A percentile compares a stretch with the other conserved stretches of the same genome.
These are phyloP conservation scores for Zygoascus flipseniorum DNA, from an alignment of 805 yeast genomes.

Conservation along the genomic window DNA sequence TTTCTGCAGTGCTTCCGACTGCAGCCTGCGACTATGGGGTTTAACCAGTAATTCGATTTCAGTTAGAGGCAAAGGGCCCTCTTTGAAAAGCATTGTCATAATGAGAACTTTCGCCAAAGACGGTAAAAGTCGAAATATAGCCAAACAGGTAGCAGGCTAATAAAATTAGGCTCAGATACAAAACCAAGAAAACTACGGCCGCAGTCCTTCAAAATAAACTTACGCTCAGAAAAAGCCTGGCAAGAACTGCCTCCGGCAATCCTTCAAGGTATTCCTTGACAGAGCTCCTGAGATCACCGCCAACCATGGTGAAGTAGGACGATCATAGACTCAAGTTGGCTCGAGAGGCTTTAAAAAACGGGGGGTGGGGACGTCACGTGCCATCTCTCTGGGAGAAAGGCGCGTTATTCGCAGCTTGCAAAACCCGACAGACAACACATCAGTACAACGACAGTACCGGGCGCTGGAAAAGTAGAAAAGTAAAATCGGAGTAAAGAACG, in stretches of 20 bases:
- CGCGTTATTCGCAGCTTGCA: too few species aligned
- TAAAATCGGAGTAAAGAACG: not conserved
- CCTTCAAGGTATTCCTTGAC: slow-evolving; percentile 87
- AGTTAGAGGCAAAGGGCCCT: slow-evolving; percentile 55
- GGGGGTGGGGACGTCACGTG: not conserved
- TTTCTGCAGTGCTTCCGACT: slow-evolving; percentile 71
- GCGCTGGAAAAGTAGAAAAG: not conserved
- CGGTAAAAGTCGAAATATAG: slow-evolving; percentile 84
- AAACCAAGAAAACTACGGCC: slow-evolving; percentile 5
- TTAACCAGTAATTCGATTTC: slow-evolving; percentile 74
- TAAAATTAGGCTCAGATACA: slow-evolving; percentile 9
- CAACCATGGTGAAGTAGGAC: not conserved
- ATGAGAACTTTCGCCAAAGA: slow-evolving; percentile 82
- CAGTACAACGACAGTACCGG: not conserved
- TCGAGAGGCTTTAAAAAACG: not conserved
- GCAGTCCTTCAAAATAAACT: not conserved
- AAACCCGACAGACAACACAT: not conserved
- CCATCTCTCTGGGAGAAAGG: too few species aligned
- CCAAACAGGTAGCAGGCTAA: slow-evolving; percentile 83
- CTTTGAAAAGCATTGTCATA: slow-evolving; percentile 79
- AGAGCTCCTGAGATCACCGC: slow-evolving; percentile 45
- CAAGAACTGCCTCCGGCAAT: slow-evolving; percentile 78
- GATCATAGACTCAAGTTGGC: not conserved
- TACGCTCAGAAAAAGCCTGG: slow-evolving; percentile 55
- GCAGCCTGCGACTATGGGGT: slow-evolving; percentile 41